phyloP scores from a whole-genome alignment of 2,329 filamentous ascomycete genomes.

The Verticillium alfalfae region DNA sequence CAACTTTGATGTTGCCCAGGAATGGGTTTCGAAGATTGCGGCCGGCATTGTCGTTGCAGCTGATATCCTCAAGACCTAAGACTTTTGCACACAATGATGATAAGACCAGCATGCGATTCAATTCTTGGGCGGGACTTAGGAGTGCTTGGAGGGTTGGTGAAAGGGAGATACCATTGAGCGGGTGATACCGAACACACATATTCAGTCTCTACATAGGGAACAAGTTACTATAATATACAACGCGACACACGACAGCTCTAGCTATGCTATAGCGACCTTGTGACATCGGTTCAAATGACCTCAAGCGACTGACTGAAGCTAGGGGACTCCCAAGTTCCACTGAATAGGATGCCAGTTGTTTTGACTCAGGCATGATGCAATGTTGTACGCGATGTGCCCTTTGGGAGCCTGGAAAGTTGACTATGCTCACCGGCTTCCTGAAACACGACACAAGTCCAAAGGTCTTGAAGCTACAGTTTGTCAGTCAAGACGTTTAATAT shows the following conservation, averaged over 20 bases:
- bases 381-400: too few relatives aligned
- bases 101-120: too few relatives aligned
- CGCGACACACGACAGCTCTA: background rate
- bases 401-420: too few relatives aligned
- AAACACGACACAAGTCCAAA: too few relatives aligned
- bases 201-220: background rate
- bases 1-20: slow-evolving; percentile 20
- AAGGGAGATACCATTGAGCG: background rate
- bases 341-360: too few relatives aligned
- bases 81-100: background rate
- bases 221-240: background rate
- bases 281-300: too few relatives aligned
- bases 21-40: slow-evolving; percentile 29
- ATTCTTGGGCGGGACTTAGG: background rate
- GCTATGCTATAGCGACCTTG: too few relatives aligned
- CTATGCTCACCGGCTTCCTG: too few relatives aligned
- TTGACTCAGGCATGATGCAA: too few relatives aligned
- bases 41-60: slow-evolving; percentile 25
- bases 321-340: too few relatives aligned
- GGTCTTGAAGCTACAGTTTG: too few relatives aligned
- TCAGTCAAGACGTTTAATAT: too few relatives aligned
- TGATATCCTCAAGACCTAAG: slow-evolving; percentile 24
- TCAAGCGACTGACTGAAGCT: background rate
- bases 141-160: background rate
- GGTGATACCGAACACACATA: background rate